These are phyloP conservation scores for Tetracentron sinense DNA, from an alignment of 164 flowering plant species.

Conservation along the genomic window DNA sequence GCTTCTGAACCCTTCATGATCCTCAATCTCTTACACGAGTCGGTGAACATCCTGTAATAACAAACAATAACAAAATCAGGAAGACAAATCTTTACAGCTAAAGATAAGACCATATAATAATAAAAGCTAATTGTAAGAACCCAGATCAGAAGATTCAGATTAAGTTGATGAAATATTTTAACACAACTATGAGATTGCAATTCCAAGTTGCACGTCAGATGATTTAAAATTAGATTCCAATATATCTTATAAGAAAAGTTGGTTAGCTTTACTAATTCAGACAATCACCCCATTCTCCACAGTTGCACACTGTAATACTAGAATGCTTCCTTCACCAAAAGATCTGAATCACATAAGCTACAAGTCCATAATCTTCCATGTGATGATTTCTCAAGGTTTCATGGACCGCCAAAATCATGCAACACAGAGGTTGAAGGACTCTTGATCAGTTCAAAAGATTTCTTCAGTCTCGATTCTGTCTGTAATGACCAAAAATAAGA, in stretches of 20 bases:
- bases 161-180: slow-evolving; percentile 5
- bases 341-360: neutral
- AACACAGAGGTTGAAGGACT: neutral
- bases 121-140: neutral
- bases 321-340: no score
- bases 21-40: slow-evolving; percentile 59
- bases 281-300: no score
- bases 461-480: neutral
- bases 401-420: no score
- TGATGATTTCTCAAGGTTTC: neutral
- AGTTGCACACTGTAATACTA: no score
- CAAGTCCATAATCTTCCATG: no score
- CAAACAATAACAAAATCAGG: neutral
- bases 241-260: no score
- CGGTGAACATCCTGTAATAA: slow-evolving; percentile 63
- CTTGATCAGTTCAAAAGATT: neutral
- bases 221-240: slow-evolving; percentile 2
- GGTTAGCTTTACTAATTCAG: no score
- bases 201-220: slow-evolving; percentile 7
- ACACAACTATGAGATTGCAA: slow-evolving; percentile 3
- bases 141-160: slow-evolving; percentile 12
- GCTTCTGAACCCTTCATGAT: slow-evolving; percentile 83
- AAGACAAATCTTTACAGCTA: slow-evolving; percentile 5
- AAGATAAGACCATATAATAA: neutral
- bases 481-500: neutral